A percentile compares a stretch with the other conserved stretches of the same genome.
These are phyloP conservation scores for Ceratobasidium sp. DNA, from an alignment of 1,284 basidiomycete genomes.

Conservation along the genomic window DNA sequence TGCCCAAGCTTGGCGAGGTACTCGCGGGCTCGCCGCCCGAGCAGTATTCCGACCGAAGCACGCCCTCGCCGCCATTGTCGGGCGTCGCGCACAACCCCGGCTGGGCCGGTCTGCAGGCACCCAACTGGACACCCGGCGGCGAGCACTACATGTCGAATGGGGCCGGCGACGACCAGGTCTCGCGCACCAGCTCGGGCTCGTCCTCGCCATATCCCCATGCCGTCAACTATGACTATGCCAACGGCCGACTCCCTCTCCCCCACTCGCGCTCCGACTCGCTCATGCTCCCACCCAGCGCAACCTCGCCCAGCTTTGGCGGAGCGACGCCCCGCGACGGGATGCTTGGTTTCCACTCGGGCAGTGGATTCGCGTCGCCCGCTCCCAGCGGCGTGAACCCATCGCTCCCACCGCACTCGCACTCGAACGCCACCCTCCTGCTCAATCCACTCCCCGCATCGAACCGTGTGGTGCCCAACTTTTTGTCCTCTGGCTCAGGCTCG, in stretches of 20 bases:
- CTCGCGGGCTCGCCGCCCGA: conserved; percentile 20
- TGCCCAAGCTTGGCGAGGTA: conserved; percentile 31
- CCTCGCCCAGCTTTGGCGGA: conserved; percentile 9
- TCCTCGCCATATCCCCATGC: conserved; percentile 35
- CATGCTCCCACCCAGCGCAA: conserved; percentile 26
- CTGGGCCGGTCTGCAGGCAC: background rate
- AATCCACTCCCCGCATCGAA: conserved; percentile 28
- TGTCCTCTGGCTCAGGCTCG: conserved; percentile 7
- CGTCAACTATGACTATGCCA: conserved; percentile 43
- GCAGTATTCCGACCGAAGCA: conserved; percentile 44
- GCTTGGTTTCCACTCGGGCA: conserved; percentile 13
- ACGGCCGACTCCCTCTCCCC: conserved; percentile 23
- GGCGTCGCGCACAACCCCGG: conserved; percentile 25
- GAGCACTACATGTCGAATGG: conserved; percentile 8
- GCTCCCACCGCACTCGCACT: conserved; percentile 42
- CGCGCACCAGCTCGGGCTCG: conserved; percentile 34
- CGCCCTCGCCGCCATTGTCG: conserved; percentile 32
- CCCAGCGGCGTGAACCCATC: conserved; percentile 24
- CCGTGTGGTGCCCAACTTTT: conserved; percentile 35
- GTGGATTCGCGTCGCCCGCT: conserved; percentile 23
- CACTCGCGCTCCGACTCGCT: conserved; percentile 36
- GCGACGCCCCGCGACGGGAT: conserved; percentile 39
- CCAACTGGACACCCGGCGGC: conserved; percentile 14
- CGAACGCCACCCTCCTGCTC: conserved; percentile 38
- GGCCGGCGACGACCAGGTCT: conserved; percentile 33